Evolutionary conservation across 2,329 filamentous ascomycete species (phyloP).

Genomic region (Epichloe baconii): DNA sequence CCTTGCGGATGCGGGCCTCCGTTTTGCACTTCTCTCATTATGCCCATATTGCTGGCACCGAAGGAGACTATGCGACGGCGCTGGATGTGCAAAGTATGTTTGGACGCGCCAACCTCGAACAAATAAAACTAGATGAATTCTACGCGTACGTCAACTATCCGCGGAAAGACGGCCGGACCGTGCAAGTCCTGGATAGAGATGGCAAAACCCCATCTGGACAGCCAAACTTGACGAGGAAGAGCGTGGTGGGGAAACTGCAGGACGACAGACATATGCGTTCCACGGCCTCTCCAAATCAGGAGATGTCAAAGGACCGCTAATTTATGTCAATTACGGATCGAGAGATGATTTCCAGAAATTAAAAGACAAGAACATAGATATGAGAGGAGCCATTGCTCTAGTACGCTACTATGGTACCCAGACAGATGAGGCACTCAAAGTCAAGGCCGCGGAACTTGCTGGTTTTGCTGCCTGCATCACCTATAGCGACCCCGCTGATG

Average conservation of each 20-base stretch:
- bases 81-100: slow-evolving; percentile 76
- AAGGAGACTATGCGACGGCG: slow-evolving; percentile 78
- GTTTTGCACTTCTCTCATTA: slow-evolving; percentile 68
- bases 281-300: slow-evolving; percentile 83
- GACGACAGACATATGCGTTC: slow-evolving; percentile 64
- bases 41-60: slow-evolving; percentile 85
- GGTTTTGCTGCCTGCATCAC: slow-evolving; percentile 82
- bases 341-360: slow-evolving; percentile 69
- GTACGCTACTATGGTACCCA: slow-evolving; percentile 70
- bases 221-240: slow-evolving; percentile 73
- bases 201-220: slow-evolving; percentile 54
- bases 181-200: slow-evolving; percentile 64
- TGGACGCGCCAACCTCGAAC: slow-evolving; percentile 56
- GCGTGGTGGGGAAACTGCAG: slow-evolving; percentile 45
- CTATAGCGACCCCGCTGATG: slow-evolving; percentile 80
- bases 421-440: slow-evolving; percentile 61
- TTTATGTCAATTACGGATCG: slow-evolving; percentile 89
- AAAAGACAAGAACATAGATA: slow-evolving; percentile 55
- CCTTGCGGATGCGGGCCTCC: slow-evolving; percentile 55
- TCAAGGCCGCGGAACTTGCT: slow-evolving; percentile 78
- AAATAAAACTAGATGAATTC: slow-evolving; percentile 65
- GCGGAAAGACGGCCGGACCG: slow-evolving; percentile 57
- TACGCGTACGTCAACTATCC: slow-evolving; percentile 91
- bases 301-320: slow-evolving; percentile 70
- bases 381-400: slow-evolving; percentile 70